Conservation (phyloP, 192 early-diverging fungal genomes). For the Haplosporangium gracile region DNA sequence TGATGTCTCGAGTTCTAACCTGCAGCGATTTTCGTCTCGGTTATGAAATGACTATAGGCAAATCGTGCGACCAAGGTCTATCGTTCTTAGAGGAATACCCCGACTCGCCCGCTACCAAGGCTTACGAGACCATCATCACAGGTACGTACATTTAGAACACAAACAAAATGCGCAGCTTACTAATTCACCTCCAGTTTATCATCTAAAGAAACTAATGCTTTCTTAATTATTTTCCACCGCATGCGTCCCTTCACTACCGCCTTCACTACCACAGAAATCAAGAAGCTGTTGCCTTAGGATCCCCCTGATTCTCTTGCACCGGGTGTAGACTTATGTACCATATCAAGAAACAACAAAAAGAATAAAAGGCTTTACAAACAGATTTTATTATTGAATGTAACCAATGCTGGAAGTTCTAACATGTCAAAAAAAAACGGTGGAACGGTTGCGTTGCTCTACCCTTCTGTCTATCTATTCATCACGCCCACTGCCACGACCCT, state of each 20-base stretch:
- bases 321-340: slow-evolving; percentile 10
- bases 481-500: slow-evolving; percentile 27
- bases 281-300: slow-evolving; percentile 36
- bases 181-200: too few species aligned
- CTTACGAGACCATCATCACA: slow-evolving; percentile 74
- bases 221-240: slow-evolving; percentile 6
- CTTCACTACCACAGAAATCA: slow-evolving; percentile 20
- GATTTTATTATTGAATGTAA: background rate
- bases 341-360: background rate
- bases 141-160: slow-evolving; percentile 41
- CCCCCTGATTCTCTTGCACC: background rate
- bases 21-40: background rate
- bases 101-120: slow-evolving; percentile 86
- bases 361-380: background rate
- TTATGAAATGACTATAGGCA: slow-evolving; percentile 20
- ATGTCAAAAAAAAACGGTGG: background rate
- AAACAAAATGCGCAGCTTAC: background rate
- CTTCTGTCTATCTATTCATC: slow-evolving; percentile 40
- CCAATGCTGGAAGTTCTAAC: background rate
- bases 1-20: background rate
- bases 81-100: slow-evolving; percentile 92
- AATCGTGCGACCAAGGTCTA: slow-evolving; percentile 85
- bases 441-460: background rate
- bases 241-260: too few species aligned
- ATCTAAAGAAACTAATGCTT: too few species aligned